Conservation (phyloP, 148 eudicot species). For the Vaccinium darrowii region DNA sequence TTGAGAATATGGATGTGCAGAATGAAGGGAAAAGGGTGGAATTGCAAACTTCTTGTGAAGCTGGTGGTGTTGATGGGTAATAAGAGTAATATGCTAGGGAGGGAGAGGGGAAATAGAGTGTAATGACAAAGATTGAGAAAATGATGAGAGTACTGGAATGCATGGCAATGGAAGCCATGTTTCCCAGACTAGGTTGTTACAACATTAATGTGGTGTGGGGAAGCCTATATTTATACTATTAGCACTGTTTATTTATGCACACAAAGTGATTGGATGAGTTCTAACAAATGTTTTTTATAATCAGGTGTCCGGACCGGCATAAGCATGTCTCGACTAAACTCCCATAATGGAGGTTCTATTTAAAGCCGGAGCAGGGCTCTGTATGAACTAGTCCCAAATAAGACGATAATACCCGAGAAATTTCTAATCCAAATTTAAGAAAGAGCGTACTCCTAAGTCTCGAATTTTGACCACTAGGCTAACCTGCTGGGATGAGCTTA, state of each 20-base stretch:
- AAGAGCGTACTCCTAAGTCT: too few species aligned
- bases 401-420: too few species aligned
- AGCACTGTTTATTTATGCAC: neutral
- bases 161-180: conserved; percentile 12
- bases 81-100: neutral
- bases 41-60: neutral
- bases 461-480: too few species aligned
- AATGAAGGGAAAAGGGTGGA: neutral
- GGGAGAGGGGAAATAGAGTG: neutral
- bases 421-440: too few species aligned
- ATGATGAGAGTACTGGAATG: neutral
- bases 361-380: too few species aligned
- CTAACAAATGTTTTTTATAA: neutral
- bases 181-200: neutral
- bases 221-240: neutral
- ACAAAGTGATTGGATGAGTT: neutral
- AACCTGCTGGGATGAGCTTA: too few species aligned
- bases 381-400: too few species aligned
- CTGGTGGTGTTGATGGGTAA: neutral
- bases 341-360: too few species aligned
- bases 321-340: too few species aligned
- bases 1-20: neutral
- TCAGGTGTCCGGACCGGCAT: too few species aligned
- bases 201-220: neutral
- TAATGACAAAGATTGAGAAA: neutral